Percentiles rank a stretch among this genome's conserved stretches.
phyloP scores from a whole-genome alignment of 2,329 filamentous ascomycete genomes.

The Colletotrichum destructivum region DNA sequence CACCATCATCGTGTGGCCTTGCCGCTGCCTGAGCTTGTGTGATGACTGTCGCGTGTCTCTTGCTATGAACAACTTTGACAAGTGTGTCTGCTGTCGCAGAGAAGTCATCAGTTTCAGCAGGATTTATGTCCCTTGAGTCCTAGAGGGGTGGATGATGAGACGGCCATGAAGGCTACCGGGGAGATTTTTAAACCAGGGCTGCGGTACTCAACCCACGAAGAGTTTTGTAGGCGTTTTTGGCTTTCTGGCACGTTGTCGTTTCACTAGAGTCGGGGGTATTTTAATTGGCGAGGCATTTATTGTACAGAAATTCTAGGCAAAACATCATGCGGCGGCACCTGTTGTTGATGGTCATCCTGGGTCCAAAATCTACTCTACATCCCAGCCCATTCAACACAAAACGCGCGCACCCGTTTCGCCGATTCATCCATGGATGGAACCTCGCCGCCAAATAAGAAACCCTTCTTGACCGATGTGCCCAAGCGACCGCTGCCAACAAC shows the following conservation, averaged over 20 bases:
- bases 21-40: slow-evolving; percentile 92
- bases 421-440: slow-evolving; percentile 53
- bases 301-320: slow-evolving; percentile 10
- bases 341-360: background rate
- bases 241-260: background rate
- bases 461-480: slow-evolving; percentile 97
- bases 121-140: slow-evolving; percentile 81
- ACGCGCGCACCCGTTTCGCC: slow-evolving; percentile 73
- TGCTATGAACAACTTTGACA: slow-evolving; percentile 97
- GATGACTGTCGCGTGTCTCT: slow-evolving; percentile 95
- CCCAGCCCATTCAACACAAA: slow-evolving; percentile 93
- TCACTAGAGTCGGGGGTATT: slow-evolving; percentile 25
- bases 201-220: background rate
- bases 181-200: background rate
- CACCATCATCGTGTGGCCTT: slow-evolving; percentile 96
- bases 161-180: background rate
- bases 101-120: slow-evolving; percentile 92
- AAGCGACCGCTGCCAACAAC: slow-evolving; percentile 88
- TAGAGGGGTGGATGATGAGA: background rate
- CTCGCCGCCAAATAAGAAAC: slow-evolving; percentile 86
- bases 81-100: slow-evolving; percentile 93
- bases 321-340: background rate
- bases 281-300: slow-evolving; percentile 10
- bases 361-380: slow-evolving; percentile 70
- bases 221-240: slow-evolving; percentile 13